Evolutionary conservation across 768 basidiomycete species (phyloP).

Genomic region (Leucocoprinus sp.): DNA sequence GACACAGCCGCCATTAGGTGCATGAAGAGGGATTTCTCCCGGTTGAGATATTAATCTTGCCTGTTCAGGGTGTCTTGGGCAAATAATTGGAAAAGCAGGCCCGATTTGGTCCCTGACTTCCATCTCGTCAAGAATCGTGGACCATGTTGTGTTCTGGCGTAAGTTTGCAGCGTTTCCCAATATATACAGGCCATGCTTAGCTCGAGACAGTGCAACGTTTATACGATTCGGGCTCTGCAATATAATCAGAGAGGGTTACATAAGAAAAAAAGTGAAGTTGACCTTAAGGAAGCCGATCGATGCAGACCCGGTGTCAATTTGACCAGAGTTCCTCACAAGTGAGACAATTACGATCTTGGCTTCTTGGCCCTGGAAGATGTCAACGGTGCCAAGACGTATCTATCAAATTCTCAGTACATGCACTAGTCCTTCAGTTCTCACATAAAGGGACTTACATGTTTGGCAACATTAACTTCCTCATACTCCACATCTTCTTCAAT

Average conservation of each 20-base stretch:
- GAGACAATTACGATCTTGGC: conserved; percentile 67
- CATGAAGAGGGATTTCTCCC: conserved; percentile 37
- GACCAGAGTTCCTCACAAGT: conserved; percentile 62
- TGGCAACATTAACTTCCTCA: conserved; percentile 12
- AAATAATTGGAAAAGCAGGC: conserved; percentile 48
- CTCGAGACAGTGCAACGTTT: conserved; percentile 68
- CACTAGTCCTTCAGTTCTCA: neutral
- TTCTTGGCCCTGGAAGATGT: conserved; percentile 76
- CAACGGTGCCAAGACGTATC: conserved; percentile 67
- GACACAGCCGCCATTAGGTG: conserved; percentile 63
- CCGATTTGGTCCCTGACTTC: conserved; percentile 20
- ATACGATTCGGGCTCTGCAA: conserved; percentile 44
- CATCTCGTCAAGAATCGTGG: conserved; percentile 46
- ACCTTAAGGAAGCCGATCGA: conserved; percentile 74
- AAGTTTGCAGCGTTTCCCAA: conserved; percentile 57
- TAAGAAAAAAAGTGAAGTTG: neutral
- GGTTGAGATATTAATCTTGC: conserved; percentile 37
- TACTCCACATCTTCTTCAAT: conserved; percentile 34
- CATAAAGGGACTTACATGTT: neutral
- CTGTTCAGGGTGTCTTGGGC: conserved; percentile 43
- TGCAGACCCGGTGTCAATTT: conserved; percentile 22
- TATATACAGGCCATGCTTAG: conserved; percentile 66
- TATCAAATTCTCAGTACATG: conserved; percentile 17
- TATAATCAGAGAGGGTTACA: neutral
- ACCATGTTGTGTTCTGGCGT: conserved; percentile 41